Percentiles rank a stretch among this genome's conserved stretches.
Evolutionary conservation across 208 protist species (phyloP).

Genomic region (Acanthamoeba castellanii): DNA sequence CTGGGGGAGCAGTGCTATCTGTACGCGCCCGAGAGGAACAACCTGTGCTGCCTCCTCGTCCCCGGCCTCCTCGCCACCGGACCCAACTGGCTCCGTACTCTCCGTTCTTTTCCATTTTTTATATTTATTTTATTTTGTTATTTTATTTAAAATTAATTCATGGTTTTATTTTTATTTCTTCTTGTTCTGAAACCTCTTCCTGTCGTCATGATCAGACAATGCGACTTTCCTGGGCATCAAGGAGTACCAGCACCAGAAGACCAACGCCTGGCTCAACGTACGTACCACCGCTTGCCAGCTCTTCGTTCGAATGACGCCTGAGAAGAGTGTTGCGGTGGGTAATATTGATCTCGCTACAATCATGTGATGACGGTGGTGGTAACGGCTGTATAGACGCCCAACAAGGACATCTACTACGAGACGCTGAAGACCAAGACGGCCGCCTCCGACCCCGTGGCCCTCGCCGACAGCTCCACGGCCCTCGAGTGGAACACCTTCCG

Average conservation of each 20-base stretch:
- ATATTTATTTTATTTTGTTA: no score
- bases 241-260: constrained; percentile 22
- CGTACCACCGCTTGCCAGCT: background rate
- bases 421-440: background rate
- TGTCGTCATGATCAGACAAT: background rate
- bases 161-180: background rate
- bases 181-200: background rate
- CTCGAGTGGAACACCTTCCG: constrained; percentile 36
- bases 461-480: background rate
- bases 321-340: no score
- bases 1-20: constrained; percentile 14
- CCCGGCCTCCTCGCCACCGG: background rate
- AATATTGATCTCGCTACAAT: no score
- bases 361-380: background rate
- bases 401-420: constrained; percentile 48
- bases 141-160: no score
- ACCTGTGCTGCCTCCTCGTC: constrained; percentile 32
- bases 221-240: constrained; percentile 41
- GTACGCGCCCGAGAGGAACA: constrained; percentile 25
- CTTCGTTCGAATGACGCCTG: no score
- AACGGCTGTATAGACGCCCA: constrained; percentile 1
- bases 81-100: background rate
- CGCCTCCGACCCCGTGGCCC: background rate
- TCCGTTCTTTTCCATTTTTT: no score
- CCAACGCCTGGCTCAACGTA: constrained; percentile 45